Evolutionary conservation across 768 basidiomycete species (phyloP).

Genomic region (Russula virescens): DNA sequence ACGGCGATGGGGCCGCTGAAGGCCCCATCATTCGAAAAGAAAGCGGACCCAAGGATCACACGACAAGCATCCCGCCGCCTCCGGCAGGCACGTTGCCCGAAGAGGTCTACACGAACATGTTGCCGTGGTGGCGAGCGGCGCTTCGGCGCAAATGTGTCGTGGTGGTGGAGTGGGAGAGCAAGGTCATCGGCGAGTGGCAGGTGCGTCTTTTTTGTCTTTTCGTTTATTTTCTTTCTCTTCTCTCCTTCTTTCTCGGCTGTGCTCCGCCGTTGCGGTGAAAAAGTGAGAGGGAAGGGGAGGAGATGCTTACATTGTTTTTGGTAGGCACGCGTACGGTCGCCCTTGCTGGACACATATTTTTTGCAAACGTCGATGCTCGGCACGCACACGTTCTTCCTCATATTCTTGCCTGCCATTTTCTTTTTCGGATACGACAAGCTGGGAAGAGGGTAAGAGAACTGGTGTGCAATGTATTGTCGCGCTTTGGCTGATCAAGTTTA

Average conservation of each 20-base stretch:
- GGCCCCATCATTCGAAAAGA: background rate
- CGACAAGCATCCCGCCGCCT: too few relatives aligned
- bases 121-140: slow-evolving; percentile 61
- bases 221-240: too few relatives aligned
- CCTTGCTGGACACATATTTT: slow-evolving; percentile 76
- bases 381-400: slow-evolving; percentile 93
- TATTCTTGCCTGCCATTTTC: slow-evolving; percentile 74
- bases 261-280: slow-evolving; percentile 17
- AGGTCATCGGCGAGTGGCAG: slow-evolving; percentile 61
- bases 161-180: slow-evolving; percentile 53
- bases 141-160: slow-evolving; percentile 50
- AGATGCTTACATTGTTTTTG: background rate
- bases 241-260: background rate
- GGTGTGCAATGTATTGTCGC: background rate
- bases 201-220: slow-evolving; percentile 30
- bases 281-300: too few relatives aligned
- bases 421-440: slow-evolving; percentile 78
- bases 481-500: slow-evolving; percentile 14
- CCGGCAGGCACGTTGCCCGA: slow-evolving; percentile 30
- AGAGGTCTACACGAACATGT: slow-evolving; percentile 58
- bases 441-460: slow-evolving; percentile 58
- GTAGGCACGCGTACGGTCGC: slow-evolving; percentile 49
- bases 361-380: slow-evolving; percentile 75
- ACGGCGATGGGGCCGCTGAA: background rate
- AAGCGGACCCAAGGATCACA: background rate